Evolutionary conservation across 441 rosid genomes (phyloP), one percentile per base, ranked within the genome.

Genomic region (Pelargonium fulgidum): DNA sequence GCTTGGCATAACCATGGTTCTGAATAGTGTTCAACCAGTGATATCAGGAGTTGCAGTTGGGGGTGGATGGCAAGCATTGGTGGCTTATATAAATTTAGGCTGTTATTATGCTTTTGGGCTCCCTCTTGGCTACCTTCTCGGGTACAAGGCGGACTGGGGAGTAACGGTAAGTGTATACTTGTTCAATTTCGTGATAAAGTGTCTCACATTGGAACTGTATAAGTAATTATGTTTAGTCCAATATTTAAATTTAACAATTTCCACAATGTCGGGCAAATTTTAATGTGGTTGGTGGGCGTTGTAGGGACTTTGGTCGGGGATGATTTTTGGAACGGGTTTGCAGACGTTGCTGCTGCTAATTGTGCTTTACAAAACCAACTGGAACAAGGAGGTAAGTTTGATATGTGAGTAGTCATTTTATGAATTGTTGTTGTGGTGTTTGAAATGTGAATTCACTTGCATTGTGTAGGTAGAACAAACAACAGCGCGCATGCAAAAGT

Each of bases 21-120:
- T 86, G n/a, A 90, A 89, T 80, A 87, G 97, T 67, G 81, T 93
- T 4, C 96, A 90, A 72, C 91, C 93, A 0, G 92, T 89, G 12
- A 77, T 92, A 17, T 90, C 96, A 93, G 98, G 98, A 67, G 97
- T 90, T 72, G 97, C 97, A 29, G 66, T 93, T 16, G 94, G 98
- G 3, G 90, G 84, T 47, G 98, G 98, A 13, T 93, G 98, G 97
- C 97, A 93, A 81, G 85, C 85, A 0, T 58, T 85, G 71, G 97
- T 90, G 39, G 98, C 95, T 44, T 91, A 85, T 20, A 84, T 89
- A 48, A 93, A 90, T 77, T 73, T 93, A 61, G 91, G 90, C 16
- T 82, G 83, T 68, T 89, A 89, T 68, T 89, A 93, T 70, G 64
- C 84, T 45, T 86, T 91, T 1, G 96, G 98, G 8, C 78, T 89